Percentiles rank a stretch among this genome's conserved stretches.
Conservation (phyloP, 306 rosid genomes). For the Rosa persica region DNA sequence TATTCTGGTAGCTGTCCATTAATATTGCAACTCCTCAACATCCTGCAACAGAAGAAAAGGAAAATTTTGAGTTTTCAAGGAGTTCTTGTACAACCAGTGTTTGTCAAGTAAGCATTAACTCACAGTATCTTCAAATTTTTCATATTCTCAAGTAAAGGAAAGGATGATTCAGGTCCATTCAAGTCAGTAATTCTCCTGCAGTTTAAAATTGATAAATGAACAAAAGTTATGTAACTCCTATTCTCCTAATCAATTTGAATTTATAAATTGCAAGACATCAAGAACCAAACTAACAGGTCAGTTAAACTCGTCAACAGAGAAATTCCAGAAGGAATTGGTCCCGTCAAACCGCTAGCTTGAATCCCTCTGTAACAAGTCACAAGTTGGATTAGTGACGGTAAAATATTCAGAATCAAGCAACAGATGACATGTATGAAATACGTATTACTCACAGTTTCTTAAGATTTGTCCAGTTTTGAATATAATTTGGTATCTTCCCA, state of each 20-base stretch:
- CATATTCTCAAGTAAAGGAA: slow-evolving; percentile 50
- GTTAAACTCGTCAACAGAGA: slow-evolving; percentile 34
- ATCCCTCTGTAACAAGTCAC: slow-evolving; percentile 40
- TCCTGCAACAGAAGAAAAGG: slow-evolving; percentile 37
- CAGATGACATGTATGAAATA: not conserved
- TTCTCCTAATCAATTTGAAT: not conserved
- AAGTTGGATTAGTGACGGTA: slow-evolving; percentile 8
- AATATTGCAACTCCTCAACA: slow-evolving; percentile 68
- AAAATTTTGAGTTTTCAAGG: not conserved
- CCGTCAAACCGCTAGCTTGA: slow-evolving; percentile 72
- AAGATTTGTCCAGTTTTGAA: slow-evolving; percentile 53
- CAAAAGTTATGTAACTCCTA: not conserved
- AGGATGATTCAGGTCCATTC: slow-evolving; percentile 47
- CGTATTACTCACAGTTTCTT: slow-evolving; percentile 37
- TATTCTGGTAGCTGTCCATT: slow-evolving; percentile 47
- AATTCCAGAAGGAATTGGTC: slow-evolving; percentile 68
- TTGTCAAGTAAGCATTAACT: slow-evolving; percentile 31
- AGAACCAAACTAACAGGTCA: slow-evolving; percentile 51
- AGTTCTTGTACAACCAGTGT: not conserved
- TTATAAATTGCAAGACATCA: not conserved
- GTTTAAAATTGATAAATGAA: slow-evolving; percentile 16
- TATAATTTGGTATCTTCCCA: slow-evolving; percentile 56
- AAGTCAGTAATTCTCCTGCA: slow-evolving; percentile 80
- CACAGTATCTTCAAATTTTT: slow-evolving; percentile 42
- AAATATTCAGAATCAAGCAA: not conserved